A percentile compares a stretch with the other conserved stretches of the same genome.
Evolutionary conservation across 1,139 yeast genomes (phyloP).

Genomic region (Suhomyces panamericanus): DNA sequence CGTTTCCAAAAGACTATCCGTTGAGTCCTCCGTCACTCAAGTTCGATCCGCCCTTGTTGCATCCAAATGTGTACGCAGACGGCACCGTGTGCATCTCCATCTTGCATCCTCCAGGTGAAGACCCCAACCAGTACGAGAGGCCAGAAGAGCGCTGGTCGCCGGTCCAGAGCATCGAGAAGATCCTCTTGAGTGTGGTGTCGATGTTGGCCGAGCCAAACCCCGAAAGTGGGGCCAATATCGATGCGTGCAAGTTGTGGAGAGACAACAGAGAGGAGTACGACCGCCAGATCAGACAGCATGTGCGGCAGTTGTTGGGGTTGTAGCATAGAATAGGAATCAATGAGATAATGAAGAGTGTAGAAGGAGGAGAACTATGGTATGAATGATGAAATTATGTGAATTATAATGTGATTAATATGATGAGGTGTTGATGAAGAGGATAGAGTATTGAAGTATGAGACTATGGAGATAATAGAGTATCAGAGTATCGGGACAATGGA

Average conservation of each 20-base stretch:
- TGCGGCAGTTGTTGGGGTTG: slow-evolving; percentile 64
- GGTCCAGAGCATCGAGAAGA: slow-evolving; percentile 94
- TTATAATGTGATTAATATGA: too few relatives aligned
- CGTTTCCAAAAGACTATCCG: slow-evolving; percentile 91
- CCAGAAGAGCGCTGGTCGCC: slow-evolving; percentile 99
- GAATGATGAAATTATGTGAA: too few relatives aligned
- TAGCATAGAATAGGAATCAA: slow-evolving; percentile 18
- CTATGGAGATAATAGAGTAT: too few relatives aligned
- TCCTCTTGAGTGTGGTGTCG: slow-evolving; percentile 84
- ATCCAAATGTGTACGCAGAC: slow-evolving; percentile 90
- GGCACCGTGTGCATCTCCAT: slow-evolving; percentile 96
- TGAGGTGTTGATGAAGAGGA: too few relatives aligned
- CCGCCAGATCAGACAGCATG: slow-evolving; percentile 62
- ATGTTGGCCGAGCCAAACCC: slow-evolving; percentile 97
- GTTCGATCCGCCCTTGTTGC: slow-evolving; percentile 82
- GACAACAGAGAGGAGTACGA: slow-evolving; percentile 72
- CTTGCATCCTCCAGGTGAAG: slow-evolving; percentile 94
- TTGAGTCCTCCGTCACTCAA: slow-evolving; percentile 84
- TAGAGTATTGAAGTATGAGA: too few relatives aligned
- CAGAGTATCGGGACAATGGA: too few relatives aligned
- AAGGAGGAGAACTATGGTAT: too few relatives aligned
- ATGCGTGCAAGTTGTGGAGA: slow-evolving; percentile 94
- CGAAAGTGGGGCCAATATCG: slow-evolving; percentile 95
- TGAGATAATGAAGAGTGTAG: neutral
- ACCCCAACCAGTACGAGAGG: slow-evolving; percentile 90